Evolutionary conservation across 352 stramenopile species (phyloP).

Genomic region (Phytophthora rubi): DNA sequence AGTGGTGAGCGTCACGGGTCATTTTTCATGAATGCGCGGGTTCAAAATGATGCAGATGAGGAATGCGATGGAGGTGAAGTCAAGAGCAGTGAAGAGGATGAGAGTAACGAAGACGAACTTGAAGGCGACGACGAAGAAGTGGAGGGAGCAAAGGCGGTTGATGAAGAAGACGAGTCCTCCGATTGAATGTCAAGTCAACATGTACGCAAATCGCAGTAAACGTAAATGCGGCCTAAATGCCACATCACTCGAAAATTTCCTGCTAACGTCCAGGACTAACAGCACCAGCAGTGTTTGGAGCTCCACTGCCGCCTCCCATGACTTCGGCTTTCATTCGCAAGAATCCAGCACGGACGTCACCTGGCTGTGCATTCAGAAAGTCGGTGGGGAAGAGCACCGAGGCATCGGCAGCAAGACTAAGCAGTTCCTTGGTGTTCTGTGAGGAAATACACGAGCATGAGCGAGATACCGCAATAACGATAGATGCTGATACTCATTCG

Average conservation of each 20-base stretch:
- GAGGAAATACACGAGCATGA: constrained; percentile 8
- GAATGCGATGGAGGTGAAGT: constrained; percentile 10
- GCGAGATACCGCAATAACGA: constrained; percentile 4
- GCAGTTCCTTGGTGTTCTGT: constrained; percentile 85
- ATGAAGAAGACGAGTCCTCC: constrained; percentile 19
- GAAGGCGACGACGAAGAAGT: constrained; percentile 9
- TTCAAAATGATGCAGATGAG: neutral
- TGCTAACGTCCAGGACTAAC: constrained; percentile 13
- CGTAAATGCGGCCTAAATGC: neutral
- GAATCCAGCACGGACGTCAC: constrained; percentile 65
- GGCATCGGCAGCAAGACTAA: constrained; percentile 83
- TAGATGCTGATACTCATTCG: neutral
- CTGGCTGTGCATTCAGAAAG: constrained; percentile 75
- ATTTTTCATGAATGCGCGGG: constrained; percentile 30
- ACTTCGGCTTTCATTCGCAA: constrained; percentile 57
- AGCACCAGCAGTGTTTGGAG: constrained; percentile 1
- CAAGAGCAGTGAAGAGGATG: constrained; percentile 14
- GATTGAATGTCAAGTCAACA: constrained; percentile 33
- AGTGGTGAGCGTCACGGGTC: constrained; percentile 34
- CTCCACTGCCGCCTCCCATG: constrained; percentile 34
- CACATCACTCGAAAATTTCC: neutral
- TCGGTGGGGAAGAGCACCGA: constrained; percentile 76
- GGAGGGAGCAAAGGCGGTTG: neutral
- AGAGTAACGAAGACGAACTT: constrained; percentile 11
- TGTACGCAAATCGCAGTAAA: constrained; percentile 13